phyloP scores from a whole-genome alignment of 2,329 filamentous ascomycete species.

The Colletotrichum cordylinicola region DNA sequence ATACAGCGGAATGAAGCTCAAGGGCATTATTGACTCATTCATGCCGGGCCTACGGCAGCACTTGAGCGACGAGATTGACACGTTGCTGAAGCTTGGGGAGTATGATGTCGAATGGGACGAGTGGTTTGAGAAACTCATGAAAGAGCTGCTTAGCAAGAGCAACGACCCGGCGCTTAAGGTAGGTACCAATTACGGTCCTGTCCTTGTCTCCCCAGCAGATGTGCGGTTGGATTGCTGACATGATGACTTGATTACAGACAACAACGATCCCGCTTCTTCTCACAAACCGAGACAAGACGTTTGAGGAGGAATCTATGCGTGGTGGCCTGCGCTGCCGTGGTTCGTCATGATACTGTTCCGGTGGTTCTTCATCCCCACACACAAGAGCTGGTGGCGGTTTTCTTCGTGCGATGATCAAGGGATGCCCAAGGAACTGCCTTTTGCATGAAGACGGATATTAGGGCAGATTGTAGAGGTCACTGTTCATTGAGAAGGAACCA shows the following conservation, averaged over 20 bases:
- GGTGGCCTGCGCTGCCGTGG: conserved; percentile 33
- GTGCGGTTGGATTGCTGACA: not conserved
- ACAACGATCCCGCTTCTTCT: conserved; percentile 24
- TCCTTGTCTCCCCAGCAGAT: not conserved
- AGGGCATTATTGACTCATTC: conserved; percentile 39
- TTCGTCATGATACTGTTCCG: conserved; percentile 31
- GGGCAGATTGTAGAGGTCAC: not conserved
- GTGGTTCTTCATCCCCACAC: conserved; percentile 37
- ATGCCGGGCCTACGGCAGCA: conserved; percentile 38
- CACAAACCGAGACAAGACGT: conserved; percentile 30
- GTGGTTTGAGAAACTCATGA: conserved; percentile 29
- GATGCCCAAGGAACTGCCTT: conserved; percentile 37
- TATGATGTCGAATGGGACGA: conserved; percentile 39
- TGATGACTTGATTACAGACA: not conserved
- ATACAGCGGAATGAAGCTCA: conserved; percentile 36
- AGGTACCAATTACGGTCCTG: not conserved
- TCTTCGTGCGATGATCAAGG: conserved; percentile 34
- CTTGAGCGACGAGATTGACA: conserved; percentile 42
- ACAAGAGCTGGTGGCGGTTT: conserved; percentile 42
- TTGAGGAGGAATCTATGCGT: conserved; percentile 27
- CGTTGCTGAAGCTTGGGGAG: conserved; percentile 36
- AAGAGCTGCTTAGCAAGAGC: conserved; percentile 21
- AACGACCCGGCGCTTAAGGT: conserved; percentile 26
- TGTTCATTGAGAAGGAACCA: not conserved
- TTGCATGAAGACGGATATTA: conserved; percentile 29